These are phyloP conservation scores for Aphanocladium album DNA, from an alignment of 2,329 filamentous ascomycete genomes.

Conservation along the genomic window DNA sequence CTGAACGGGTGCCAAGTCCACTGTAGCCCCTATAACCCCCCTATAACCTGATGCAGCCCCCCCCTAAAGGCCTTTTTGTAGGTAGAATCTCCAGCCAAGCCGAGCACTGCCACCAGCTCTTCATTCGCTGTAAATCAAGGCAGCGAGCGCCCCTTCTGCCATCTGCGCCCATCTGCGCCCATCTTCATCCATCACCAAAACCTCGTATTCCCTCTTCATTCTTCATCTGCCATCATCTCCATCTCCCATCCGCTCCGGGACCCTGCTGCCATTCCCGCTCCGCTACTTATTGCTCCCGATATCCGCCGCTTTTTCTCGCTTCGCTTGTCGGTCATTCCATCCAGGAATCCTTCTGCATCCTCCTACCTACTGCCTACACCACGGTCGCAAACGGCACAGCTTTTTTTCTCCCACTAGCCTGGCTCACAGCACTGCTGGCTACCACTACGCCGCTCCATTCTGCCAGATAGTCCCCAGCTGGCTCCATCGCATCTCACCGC, in stretches of 20 bases:
- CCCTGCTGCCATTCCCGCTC: neutral
- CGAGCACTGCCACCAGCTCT: neutral
- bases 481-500: conserved; percentile 6
- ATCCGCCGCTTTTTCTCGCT: neutral
- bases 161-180: neutral
- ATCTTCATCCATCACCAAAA: neutral
- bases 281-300: conserved; percentile 2
- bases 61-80: too few relatives aligned
- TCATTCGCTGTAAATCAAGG: too few relatives aligned
- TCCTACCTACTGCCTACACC: neutral
- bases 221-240: neutral
- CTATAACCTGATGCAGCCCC: too few relatives aligned
- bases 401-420: neutral
- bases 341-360: neutral
- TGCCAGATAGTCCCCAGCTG: neutral
- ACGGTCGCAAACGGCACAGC: neutral
- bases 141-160: too few relatives aligned
- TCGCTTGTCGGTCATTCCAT: neutral
- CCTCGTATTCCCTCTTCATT: conserved; percentile 2
- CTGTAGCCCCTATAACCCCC: too few relatives aligned
- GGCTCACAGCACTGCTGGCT: neutral
- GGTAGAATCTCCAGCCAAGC: too few relatives aligned
- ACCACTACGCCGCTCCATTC: neutral
- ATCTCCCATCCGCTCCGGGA: neutral
- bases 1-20: too few relatives aligned